phyloP scores from a whole-genome alignment of 73 alveolate species.

The Paramecium primaurelia region DNA sequence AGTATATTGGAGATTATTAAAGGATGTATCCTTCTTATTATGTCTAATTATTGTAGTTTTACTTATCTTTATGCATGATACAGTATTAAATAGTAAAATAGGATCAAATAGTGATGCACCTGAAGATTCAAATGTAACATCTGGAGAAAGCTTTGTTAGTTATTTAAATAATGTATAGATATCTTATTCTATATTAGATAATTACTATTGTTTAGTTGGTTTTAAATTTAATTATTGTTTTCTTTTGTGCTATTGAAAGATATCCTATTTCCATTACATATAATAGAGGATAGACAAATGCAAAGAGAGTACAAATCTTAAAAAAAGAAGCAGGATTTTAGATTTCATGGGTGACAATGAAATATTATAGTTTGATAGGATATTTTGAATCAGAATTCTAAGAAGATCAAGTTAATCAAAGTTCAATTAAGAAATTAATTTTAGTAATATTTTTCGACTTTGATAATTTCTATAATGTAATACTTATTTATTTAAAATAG shows the following conservation, averaged over 20 bases:
- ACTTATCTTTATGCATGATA: slow-evolving; percentile 34
- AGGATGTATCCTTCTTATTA: slow-evolving; percentile 35
- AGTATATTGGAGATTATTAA: slow-evolving; percentile 47
- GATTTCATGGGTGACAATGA: neutral
- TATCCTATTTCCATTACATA: slow-evolving; percentile 54
- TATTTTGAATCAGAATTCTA: neutral
- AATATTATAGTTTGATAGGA: neutral
- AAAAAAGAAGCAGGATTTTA: slow-evolving; percentile 59
- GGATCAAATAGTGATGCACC: slow-evolving; percentile 23
- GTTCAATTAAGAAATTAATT: neutral
- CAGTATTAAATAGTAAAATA: neutral
- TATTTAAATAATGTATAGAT: slow-evolving; percentile 26
- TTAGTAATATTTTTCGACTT: neutral
- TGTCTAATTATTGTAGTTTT: slow-evolving; percentile 44
- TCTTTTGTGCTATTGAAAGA: slow-evolving; percentile 64
- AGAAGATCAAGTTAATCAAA: neutral
- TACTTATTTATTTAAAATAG: neutral
- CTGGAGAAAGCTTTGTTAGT: neutral
- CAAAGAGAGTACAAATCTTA: neutral
- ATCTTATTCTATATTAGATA: neutral
- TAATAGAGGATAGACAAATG: slow-evolving; percentile 38
- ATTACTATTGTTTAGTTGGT: slow-evolving; percentile 27
- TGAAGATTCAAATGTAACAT: slow-evolving; percentile 17
- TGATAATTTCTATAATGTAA: slow-evolving; percentile 41
- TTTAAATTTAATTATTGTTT: neutral